Conservation (phyloP, 2,329 filamentous ascomycete species). For the Venturia effusa region DNA sequence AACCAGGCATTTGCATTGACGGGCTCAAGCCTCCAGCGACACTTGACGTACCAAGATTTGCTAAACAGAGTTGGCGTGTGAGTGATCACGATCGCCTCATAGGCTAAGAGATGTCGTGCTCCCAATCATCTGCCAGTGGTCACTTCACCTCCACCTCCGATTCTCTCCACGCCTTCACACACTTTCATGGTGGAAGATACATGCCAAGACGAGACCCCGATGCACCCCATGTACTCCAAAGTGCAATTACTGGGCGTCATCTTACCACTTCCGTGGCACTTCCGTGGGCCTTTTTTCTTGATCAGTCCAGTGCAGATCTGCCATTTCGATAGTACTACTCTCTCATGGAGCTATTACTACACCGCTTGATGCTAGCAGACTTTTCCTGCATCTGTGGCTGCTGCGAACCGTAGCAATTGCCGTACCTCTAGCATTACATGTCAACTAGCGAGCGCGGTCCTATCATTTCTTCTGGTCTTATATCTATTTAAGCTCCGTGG, state of each 20-base stretch:
- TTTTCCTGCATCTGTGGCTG: neutral
- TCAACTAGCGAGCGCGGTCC: no score
- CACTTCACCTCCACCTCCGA: neutral
- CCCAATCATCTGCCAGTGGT: neutral
- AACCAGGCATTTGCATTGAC: no score
- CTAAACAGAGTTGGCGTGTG: neutral
- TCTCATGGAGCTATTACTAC: neutral
- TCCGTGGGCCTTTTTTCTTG: neutral
- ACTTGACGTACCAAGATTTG: neutral
- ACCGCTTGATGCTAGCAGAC: neutral
- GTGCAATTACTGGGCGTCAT: neutral
- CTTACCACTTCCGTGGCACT: no score
- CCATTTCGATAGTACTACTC: neutral
- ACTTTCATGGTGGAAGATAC: neutral
- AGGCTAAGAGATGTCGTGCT: neutral
- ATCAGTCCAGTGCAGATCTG: neutral
- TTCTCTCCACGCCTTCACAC: neutral
- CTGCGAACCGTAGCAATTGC: neutral
- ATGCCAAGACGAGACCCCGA: neutral
- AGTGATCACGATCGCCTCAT: neutral
- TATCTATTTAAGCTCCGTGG: neutral
- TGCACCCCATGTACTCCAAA: neutral
- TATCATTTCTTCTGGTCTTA: neutral
- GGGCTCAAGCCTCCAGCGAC: neutral
- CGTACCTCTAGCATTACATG: neutral